These are phyloP conservation scores for Cutaneotrichosporon cavernicola DNA, from an alignment of 1,284 basidiomycete genomes.

Conservation along the genomic window DNA sequence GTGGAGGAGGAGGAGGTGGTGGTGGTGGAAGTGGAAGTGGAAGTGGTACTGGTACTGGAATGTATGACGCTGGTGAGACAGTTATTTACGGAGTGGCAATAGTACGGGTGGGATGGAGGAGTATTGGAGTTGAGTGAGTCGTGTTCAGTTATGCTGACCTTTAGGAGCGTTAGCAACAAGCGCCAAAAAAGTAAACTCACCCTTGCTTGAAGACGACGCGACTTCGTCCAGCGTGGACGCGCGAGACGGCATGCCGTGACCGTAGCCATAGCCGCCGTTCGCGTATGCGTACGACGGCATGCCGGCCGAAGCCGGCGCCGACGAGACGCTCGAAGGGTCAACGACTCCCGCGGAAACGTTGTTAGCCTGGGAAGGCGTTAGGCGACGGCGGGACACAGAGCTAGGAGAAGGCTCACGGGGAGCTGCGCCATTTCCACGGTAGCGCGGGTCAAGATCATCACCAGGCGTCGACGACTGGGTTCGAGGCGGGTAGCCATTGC, in stretches of 20 bases:
- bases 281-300: slow-evolving; percentile 9
- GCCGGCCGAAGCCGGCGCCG: slow-evolving; percentile 10
- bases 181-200: background rate
- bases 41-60: no score
- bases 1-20: background rate
- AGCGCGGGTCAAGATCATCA: slow-evolving; percentile 29
- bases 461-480: slow-evolving; percentile 47
- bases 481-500: slow-evolving; percentile 43
- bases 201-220: background rate
- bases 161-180: background rate
- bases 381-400: slow-evolving; percentile 27
- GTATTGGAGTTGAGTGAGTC: background rate
- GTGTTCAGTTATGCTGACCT: background rate
- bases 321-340: slow-evolving; percentile 37
- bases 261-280: slow-evolving; percentile 13
- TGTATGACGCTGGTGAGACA: background rate
- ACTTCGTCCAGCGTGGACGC: background rate
- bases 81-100: background rate
- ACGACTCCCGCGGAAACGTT: slow-evolving; percentile 40
- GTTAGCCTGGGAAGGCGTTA: slow-evolving; percentile 38
- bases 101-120: background rate
- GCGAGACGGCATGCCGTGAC: slow-evolving; percentile 9
- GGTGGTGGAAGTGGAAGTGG: background rate
- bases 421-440: slow-evolving; percentile 25
- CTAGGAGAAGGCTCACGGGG: slow-evolving; percentile 22